These are phyloP conservation scores for Yamadazyma laniorum DNA, from an alignment of 805 yeast species.

Conservation along the genomic window DNA sequence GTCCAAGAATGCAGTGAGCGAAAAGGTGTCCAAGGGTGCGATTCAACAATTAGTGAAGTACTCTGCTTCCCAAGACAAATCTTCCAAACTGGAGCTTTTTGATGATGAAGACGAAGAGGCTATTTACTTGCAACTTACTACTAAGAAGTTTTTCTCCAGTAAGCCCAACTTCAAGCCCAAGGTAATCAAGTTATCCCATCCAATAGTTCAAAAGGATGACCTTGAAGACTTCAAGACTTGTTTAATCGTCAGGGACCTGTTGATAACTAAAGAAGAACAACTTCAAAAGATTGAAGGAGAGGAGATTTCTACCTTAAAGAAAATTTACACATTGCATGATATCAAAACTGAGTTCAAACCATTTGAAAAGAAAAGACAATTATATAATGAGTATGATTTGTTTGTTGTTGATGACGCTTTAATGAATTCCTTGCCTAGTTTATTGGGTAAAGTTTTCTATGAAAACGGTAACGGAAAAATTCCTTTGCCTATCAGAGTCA, in stretches of 20 bases:
- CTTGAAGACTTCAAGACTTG: conserved; percentile 54
- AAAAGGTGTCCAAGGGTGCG: conserved; percentile 44
- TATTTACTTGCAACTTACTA: conserved; percentile 60
- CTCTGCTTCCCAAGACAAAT: conserved; percentile 34
- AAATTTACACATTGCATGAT: conserved; percentile 68
- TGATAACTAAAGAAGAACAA: conserved; percentile 43
- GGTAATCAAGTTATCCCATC: conserved; percentile 44
- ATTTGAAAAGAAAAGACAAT: conserved; percentile 82
- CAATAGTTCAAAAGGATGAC: conserved; percentile 34
- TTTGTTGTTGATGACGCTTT: conserved; percentile 85
- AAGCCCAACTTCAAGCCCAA: conserved; percentile 60
- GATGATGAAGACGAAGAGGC: conserved; percentile 47
- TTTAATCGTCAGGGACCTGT: conserved; percentile 64
- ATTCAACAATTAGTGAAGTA: conserved; percentile 65
- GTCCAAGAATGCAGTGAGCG: conserved; percentile 13
- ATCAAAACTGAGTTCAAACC: conserved; percentile 83
- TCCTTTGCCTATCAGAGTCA: conserved; percentile 45
- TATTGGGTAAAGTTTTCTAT: conserved; percentile 79
- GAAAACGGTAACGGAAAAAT: conserved; percentile 48
- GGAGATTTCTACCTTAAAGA: conserved; percentile 44
- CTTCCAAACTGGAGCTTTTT: conserved; percentile 45
- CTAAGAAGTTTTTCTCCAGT: conserved; percentile 61
- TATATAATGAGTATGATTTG: conserved; percentile 64
- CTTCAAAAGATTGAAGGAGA: conserved; percentile 47
- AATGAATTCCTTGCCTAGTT: conserved; percentile 74